phyloP scores from a whole-genome alignment of 2,329 filamentous ascomycete genomes.

The Cercospora sp. region DNA sequence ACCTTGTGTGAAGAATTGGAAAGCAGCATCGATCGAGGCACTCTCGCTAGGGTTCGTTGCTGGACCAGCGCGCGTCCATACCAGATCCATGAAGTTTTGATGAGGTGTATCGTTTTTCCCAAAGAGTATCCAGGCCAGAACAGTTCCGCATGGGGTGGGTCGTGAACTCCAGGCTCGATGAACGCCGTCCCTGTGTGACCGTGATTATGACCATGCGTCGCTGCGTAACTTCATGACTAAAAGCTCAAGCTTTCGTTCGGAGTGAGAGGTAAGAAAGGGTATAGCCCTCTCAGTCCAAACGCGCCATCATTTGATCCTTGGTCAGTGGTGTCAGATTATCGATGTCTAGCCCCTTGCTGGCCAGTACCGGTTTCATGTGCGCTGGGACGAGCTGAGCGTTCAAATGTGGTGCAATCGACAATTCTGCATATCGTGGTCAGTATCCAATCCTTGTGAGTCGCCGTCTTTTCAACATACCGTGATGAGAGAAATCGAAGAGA shows the following conservation, averaged over 20 bases:
- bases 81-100: conserved; percentile 1
- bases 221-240: conserved; percentile 45
- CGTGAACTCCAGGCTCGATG: conserved; percentile 33
- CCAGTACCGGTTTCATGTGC: conserved; percentile 74
- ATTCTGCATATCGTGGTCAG: conserved; percentile 59
- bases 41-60: conserved; percentile 12
- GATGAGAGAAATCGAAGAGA: conserved; percentile 89
- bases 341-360: conserved; percentile 77
- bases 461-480: conserved; percentile 61
- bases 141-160: conserved; percentile 22
- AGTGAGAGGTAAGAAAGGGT: conserved; percentile 12
- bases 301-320: conserved; percentile 96
- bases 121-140: conserved; percentile 17
- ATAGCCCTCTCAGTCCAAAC: conserved; percentile 69
- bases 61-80: conserved; percentile 20
- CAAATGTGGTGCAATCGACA: conserved; percentile 88
- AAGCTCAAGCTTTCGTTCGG: conserved; percentile 25
- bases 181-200: conserved; percentile 31
- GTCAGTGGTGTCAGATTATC: conserved; percentile 89
- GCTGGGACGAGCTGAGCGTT: conserved; percentile 85
- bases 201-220: conserved; percentile 33
- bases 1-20: conserved; percentile 19
- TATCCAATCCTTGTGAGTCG: neutral
- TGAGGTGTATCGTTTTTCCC: conserved; percentile 17
- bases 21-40: conserved; percentile 12